Evolutionary conservation across 805 yeast species (phyloP), one percentile per base, ranked within the genome.

Genomic region (Ogataea allantospora): DNA sequence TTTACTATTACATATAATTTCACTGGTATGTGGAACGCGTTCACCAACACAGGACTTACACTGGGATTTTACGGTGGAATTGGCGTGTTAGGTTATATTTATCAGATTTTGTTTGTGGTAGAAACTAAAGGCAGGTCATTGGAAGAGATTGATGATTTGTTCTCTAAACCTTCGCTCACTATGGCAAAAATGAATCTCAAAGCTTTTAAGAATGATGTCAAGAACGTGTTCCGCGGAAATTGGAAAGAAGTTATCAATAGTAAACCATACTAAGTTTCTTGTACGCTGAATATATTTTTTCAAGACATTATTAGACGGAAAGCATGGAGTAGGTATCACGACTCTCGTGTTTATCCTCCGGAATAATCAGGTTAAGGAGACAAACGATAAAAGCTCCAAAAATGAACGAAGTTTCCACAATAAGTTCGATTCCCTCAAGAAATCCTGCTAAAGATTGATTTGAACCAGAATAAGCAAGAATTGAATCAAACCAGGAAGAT

Each of bases 121-220:
- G 88, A 82, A 62, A 81, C 88, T 21, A 80, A 80, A 63, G 80
- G 75, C 50, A 77, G 74, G 63, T 77, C 87, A 8, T 68, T 81
- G 55, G 88, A 81, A 63, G 87, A 81, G 62, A 75, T 81, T 42
- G 88, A 81, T 53, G 80, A 73, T 32, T 65, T 80, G 32, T 80
- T 78, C 64, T 60, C 68, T 35, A 71, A 65, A 53, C 67, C 77
- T 14, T 67, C 83, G 2, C 33, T 50, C 31, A 54, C 59, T 13
- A 39, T 69, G 32, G 63, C 65, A 11, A 54, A 48, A 21, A 55
- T 58, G 46, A 70, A 70, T 47, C 35, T 66, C 30, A 50, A 39
- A 30, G 32, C 42, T 23, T 47, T 48, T 11, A 39, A 32, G 37
- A 45, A 35, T 20, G 57, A 53, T 36, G 38, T 47, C 18, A 12